phyloP scores from a whole-genome alignment of 2,329 filamentous ascomycete species.

The Immersiporthe knoxdaviesiana region DNA sequence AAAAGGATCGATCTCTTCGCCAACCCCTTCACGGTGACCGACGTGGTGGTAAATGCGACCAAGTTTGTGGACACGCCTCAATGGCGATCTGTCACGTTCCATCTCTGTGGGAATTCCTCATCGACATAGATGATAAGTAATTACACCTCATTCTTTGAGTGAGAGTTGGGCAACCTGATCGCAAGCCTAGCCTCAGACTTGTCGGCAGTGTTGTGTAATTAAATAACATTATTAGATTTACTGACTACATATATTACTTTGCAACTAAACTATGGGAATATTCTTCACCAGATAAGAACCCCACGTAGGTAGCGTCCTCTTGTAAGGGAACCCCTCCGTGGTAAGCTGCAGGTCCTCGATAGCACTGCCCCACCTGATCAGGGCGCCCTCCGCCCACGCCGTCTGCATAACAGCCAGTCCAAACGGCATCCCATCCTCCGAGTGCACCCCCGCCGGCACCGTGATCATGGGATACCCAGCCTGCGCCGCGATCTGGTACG shows the following conservation, averaged over 20 bases:
- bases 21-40: slow-evolving; percentile 30
- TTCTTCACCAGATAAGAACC: slow-evolving; percentile 53
- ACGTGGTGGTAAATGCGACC: slow-evolving; percentile 33
- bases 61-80: slow-evolving; percentile 33
- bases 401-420: slow-evolving; percentile 63
- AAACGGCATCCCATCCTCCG: slow-evolving; percentile 61
- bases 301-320: slow-evolving; percentile 56
- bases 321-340: slow-evolving; percentile 45
- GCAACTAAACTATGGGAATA: slow-evolving; percentile 42
- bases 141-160: too few species aligned
- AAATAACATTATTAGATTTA: too few species aligned
- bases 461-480: slow-evolving; percentile 77
- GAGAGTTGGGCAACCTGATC: neutral
- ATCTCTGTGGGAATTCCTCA: slow-evolving; percentile 30
- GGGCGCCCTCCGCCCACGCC: slow-evolving; percentile 60
- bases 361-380: slow-evolving; percentile 65
- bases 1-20: slow-evolving; percentile 35
- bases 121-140: neutral
- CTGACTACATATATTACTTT: too few species aligned
- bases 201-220: neutral
- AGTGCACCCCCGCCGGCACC: slow-evolving; percentile 63
- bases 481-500: slow-evolving; percentile 72
- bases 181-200: neutral
- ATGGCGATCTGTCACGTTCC: slow-evolving; percentile 33
- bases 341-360: slow-evolving; percentile 61